These are phyloP conservation scores for Amanita rubescens DNA, from an alignment of 768 basidiomycete genomes.

Conservation along the genomic window DNA sequence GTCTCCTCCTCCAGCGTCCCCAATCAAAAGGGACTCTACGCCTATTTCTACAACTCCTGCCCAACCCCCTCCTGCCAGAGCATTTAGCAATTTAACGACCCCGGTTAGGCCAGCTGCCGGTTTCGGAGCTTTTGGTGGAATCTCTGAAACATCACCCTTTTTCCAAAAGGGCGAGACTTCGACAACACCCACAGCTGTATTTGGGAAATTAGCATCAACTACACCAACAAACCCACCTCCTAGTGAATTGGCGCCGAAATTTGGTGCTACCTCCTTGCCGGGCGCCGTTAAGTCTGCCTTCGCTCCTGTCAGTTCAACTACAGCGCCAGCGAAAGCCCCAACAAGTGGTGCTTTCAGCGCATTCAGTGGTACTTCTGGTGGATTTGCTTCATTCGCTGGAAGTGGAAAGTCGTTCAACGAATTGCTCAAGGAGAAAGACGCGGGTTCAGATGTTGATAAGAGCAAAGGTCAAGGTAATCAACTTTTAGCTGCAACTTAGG, in stretches of 20 bases:
- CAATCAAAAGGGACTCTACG: constrained; percentile 7
- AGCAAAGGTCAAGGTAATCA: neutral
- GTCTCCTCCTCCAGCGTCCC: constrained; percentile 10
- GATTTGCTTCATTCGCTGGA: constrained; percentile 36
- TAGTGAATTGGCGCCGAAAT: constrained; percentile 23
- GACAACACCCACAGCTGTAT: constrained; percentile 29
- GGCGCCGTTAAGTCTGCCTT: constrained; percentile 26
- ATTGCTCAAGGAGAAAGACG: neutral
- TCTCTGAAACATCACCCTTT: constrained; percentile 45
- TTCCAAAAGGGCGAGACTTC: constrained; percentile 33
- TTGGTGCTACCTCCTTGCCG: constrained; percentile 32
- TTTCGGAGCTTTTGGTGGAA: constrained; percentile 42
- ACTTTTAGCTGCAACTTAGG: neutral
- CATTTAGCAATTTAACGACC: constrained; percentile 25
- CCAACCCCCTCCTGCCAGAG: constrained; percentile 9
- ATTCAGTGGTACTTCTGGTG: constrained; percentile 35
- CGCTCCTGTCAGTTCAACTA: constrained; percentile 16
- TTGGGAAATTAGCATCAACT: constrained; percentile 15
- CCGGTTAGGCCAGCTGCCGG: constrained; percentile 33
- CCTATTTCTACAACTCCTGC: constrained; percentile 5
- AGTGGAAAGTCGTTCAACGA: constrained; percentile 44
- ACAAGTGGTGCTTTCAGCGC: constrained; percentile 41
- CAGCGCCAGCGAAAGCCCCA: constrained; percentile 22
- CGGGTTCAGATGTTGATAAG: neutral
- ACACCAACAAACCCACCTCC: constrained; percentile 14